Evolutionary conservation across 768 basidiomycete species (phyloP), one percentile per base, ranked within the genome.

Genomic region (Candolleomyces aberdarensis): DNA sequence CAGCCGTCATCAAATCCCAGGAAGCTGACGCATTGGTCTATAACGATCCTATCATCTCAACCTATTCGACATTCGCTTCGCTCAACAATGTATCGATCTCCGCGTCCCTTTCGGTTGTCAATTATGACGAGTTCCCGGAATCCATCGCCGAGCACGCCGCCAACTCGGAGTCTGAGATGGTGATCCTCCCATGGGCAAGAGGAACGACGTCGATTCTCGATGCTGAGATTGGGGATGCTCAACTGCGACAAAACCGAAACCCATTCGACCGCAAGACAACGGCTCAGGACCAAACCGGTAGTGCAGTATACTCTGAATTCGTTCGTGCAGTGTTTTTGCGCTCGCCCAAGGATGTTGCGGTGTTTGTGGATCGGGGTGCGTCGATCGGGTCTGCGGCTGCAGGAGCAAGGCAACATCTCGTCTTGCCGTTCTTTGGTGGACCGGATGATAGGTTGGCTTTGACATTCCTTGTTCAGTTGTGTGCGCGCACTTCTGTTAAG

Each of bases 341-440:
- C 32, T 83, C 87, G 14, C 82, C 85, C 3, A 78, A 80, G 10
- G 92, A 98, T 66, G 90, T 96, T 40, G 93, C 88, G 7, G 73
- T 98, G 43, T 96, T 92, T 71, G 82, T 97, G 60, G 96, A 98
- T 71, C 79, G 88, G 29, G 88, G 88, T 2, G 60, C 40, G 2
- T 56, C 60, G n/a, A 72, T 81, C 22, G 69, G 67, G 32, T 59
- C 66, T 13, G 68, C 72, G 15, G 66, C 71, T 1, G 67, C 70
- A 7, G 51, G 51, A 20, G 69, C 51, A 49, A 69, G 68, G 26
- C 79, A 88, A 60, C 91, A 91, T 64, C 68, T 98, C 39, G 85
- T 96, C 71, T 69, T 95, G 50, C 92, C 96, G 0, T 98, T 96
- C 84, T 91, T 94, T 70, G 96, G 96, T 46, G 96, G 96, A 0